These are phyloP conservation scores for Naganishia sp. DNA, from an alignment of 1,284 basidiomycete genomes.

Conservation along the genomic window DNA sequence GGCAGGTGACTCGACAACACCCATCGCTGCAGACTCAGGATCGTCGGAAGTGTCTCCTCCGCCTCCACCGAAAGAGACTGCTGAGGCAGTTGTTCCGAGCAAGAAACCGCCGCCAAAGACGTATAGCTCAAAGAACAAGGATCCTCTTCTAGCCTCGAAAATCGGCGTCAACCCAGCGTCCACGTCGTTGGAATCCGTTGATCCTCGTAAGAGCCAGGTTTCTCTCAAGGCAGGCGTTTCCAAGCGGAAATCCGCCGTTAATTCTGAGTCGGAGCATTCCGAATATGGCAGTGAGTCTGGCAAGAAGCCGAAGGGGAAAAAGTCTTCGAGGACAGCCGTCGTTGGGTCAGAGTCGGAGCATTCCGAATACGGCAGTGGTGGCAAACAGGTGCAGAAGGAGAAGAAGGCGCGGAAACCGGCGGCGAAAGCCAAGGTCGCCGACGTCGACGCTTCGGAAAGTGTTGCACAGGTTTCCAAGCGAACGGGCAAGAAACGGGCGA, in stretches of 20 bases:
- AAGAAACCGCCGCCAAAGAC: slow-evolving; percentile 18
- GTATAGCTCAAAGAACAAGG: slow-evolving; percentile 21
- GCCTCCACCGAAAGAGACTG: too few species aligned
- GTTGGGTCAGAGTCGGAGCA: slow-evolving; percentile 12
- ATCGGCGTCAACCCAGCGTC: not conserved
- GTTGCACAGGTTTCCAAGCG: not conserved
- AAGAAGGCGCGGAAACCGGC: not conserved
- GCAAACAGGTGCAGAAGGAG: not conserved
- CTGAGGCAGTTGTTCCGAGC: too few species aligned
- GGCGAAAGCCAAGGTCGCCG: not conserved
- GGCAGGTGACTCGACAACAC: too few species aligned
- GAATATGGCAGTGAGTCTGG: not conserved
- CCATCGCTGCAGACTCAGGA: too few species aligned
- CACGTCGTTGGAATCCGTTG: not conserved
- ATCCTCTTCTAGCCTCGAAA: not conserved
- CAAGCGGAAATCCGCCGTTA: not conserved
- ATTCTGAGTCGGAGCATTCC: slow-evolving; percentile 17
- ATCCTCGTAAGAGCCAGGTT: not conserved
- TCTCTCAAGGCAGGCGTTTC: not conserved
- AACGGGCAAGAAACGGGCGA: slow-evolving; percentile 13
- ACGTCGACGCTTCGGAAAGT: not conserved
- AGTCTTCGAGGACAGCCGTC: not conserved
- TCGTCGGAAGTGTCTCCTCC: too few species aligned
- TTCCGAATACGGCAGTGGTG: not conserved
- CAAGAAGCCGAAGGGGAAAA: not conserved